Evolutionary conservation across 1,284 basidiomycete genomes (phyloP).

Genomic region (Malassezia brasiliensis): DNA sequence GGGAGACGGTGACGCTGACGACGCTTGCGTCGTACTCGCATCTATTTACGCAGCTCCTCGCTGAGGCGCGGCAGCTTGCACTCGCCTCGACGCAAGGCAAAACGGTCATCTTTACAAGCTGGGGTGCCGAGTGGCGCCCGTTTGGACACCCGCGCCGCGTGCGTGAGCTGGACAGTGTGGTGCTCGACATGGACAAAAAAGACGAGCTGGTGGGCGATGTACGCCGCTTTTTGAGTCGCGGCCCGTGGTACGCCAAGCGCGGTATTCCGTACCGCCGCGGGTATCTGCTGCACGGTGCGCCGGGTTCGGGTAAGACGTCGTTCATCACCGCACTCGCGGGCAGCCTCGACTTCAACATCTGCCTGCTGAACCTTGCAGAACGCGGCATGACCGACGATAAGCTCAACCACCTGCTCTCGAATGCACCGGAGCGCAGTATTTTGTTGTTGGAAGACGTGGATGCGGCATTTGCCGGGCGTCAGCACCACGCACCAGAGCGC

Average conservation of each 20-base stretch:
- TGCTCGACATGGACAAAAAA: constrained; percentile 67
- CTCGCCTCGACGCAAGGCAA: constrained; percentile 80
- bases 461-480: constrained; percentile 67
- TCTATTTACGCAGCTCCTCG: constrained; percentile 70
- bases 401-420: constrained; percentile 81
- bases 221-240: constrained; percentile 67
- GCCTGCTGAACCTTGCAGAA: constrained; percentile 89
- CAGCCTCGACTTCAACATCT: constrained; percentile 79
- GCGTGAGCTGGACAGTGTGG: constrained; percentile 80
- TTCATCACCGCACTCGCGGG: constrained; percentile 97
- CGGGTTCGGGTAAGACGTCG: constrained; percentile 94
- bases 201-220: constrained; percentile 73
- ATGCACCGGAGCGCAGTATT: constrained; percentile 83
- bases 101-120: constrained; percentile 88
- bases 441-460: constrained; percentile 94
- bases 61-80: constrained; percentile 79
- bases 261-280: constrained; percentile 95
- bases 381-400: constrained; percentile 94
- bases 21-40: constrained; percentile 74
- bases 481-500: constrained; percentile 23
- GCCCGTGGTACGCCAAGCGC: constrained; percentile 91
- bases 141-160: constrained; percentile 87
- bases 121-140: constrained; percentile 90
- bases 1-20: constrained; percentile 94
- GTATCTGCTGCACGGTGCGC: constrained; percentile 88